Base-by-base conservation (phyloP, 2,329 filamentous ascomycete genomes). In the Penicillium sp. region DNA sequence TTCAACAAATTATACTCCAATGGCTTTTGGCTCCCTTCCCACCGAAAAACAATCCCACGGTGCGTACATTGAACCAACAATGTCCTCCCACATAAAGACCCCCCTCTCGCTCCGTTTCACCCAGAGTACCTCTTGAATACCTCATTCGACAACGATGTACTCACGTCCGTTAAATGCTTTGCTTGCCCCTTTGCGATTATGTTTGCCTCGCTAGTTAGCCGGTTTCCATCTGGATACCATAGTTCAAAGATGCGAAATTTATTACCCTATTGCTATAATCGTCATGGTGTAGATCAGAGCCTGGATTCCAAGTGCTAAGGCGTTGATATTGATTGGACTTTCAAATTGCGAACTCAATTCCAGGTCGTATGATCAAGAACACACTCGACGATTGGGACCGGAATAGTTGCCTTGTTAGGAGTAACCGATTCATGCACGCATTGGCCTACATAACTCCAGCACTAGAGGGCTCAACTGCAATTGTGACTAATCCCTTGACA, bases 201-300 rank as follows among this genome's bases (percentile, higher is more conserved):
- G 8, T 47, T 52, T 49, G 22, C 7, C 27, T 24, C 34, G 51
- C 49, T 57, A 55, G 53, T 24, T 53, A 49, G 47, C 46, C 51
- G n/a, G 38, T 56, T 44, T 46, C 24, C 36, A 49, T 34, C 32
- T 56, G 36, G 55, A 42, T 47, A 45, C 5, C 43, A 52, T 52
- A 48, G 36, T 52, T 36, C 39, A 52, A 49, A 52, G 50, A 49
- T 29, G 32, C 36, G 29, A 48, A 36, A 39, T 13, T 31, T 8
- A 22, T n/a, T 34, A 39, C 5, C 27, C 21, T 39, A 14, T 13
- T 34, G n/a, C 29, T 42, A 24, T 27, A 18, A 18, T 27, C 32
- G 18, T 13, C 24, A 44, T 34, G 4, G 31, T 34, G 13, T 27
- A 27, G 8, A 27, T 5, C 24, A 5, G 24, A 27, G 24, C 24